Evolutionary conservation across 1,284 basidiomycete species (phyloP), one percentile per base, ranked within the genome.

Genomic region (Hemileia vastatrix): DNA sequence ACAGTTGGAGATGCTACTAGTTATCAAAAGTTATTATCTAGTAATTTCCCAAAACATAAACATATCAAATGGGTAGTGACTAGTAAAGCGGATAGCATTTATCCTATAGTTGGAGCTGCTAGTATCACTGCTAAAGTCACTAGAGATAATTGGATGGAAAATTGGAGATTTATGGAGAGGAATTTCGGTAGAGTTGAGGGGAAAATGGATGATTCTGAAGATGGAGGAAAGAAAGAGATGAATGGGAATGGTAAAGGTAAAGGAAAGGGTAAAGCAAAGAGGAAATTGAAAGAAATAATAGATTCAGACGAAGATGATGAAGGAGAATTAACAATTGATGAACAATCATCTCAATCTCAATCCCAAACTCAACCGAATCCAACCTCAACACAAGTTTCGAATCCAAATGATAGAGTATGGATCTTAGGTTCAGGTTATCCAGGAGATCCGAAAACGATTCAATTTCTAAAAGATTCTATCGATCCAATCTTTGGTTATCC

Each of bases 121-220:
- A 92, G 88, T 75, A 90, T 98, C 32, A 89, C 92, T 3, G 94
- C 94, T 3, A 98, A 98, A 77, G 92, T 93, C 40, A 98, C 94
- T 0, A 81, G 94, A 67, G 94, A 98, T 72, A 83, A 86, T 3
- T 93, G 90, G 77, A 80, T 98, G 19, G 86, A 94, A 58, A 81
- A 82, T 8, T 98, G 94, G 94, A 68, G 70, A 8, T 81, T 81
- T 69, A 72, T 77, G 0, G 81, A 81, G 64, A n/a, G n/a, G n/a
- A 71, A 65, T 40, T n/a, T 64, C n/a, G n/a, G n/a, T n/a, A n/a
- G n/a, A n/a, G n/a, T n/a, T n/a, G n/a, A n/a, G n/a, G n/a, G n/a
- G n/a, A n/a, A n/a, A n/a, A n/a, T 3, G 32, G n/a, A n/a, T n/a
- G 11, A 24, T 4, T 24, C 5, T 24, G 13, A 8, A 32, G 54